Percentiles rank a stretch among this genome's conserved stretches.
phyloP scores from a whole-genome alignment of 768 basidiomycete species.

The Albatrellus ellisii region DNA sequence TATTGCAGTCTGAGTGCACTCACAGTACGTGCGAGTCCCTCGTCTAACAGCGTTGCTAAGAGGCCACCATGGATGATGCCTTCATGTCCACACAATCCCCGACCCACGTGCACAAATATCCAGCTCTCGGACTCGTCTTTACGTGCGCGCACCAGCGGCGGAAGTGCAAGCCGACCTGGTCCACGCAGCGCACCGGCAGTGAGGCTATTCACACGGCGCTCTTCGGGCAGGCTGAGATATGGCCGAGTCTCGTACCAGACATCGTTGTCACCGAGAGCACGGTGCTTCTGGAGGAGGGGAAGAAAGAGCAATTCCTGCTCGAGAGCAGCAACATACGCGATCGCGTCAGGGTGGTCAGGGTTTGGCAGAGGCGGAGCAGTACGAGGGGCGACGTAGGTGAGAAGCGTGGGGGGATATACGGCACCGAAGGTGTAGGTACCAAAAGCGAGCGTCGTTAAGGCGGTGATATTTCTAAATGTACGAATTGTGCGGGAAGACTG shows the following conservation, averaged over 20 bases:
- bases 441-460: conserved; percentile 7
- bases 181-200: conserved; percentile 80
- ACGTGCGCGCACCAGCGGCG: conserved; percentile 61
- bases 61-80: conserved; percentile 93
- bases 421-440: conserved; percentile 39
- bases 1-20: conserved; percentile 17
- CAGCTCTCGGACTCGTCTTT: conserved; percentile 65
- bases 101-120: conserved; percentile 69
- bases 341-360: conserved; percentile 44
- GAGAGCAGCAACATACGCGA: conserved; percentile 41
- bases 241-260: conserved; percentile 75
- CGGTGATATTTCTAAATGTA: conserved; percentile 1
- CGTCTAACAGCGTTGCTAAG: conserved; percentile 83
- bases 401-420: conserved; percentile 53
- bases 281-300: conserved; percentile 38
- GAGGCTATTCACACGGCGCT: conserved; percentile 67
- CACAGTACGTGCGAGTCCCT: conserved; percentile 71
- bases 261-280: conserved; percentile 29
- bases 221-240: conserved; percentile 55
- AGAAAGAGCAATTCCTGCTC: conserved; percentile 61
- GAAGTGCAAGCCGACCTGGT: conserved; percentile 73
- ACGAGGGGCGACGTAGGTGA: conserved; percentile 63
- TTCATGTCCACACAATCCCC: conserved; percentile 84
- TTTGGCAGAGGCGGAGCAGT: conserved; percentile 58
- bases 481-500: not conserved